Percentiles rank a stretch among this genome's conserved stretches.
Conservation (phyloP, 2,329 filamentous ascomycete species). For the Penicillium vulpinum region DNA sequence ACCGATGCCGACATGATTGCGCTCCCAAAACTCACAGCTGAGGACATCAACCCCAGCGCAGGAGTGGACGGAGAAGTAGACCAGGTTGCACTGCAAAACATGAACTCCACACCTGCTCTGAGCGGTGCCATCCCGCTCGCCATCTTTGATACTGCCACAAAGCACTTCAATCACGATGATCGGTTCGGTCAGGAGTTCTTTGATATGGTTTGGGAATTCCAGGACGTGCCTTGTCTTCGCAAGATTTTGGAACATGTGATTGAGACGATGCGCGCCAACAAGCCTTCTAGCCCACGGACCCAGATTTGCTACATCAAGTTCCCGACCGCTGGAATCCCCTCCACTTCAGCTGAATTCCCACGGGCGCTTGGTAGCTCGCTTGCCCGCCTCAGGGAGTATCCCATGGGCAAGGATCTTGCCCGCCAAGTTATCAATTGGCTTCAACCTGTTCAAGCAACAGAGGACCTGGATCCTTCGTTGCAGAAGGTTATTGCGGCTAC, state of each 20-base stretch:
- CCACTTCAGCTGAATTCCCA: constrained; percentile 70
- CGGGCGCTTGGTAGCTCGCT: constrained; percentile 67
- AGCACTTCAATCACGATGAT: constrained; percentile 69
- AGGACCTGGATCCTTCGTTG: constrained; percentile 55
- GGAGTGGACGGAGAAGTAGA: constrained; percentile 56
- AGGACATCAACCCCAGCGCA: constrained; percentile 59
- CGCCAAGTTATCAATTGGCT: constrained; percentile 53
- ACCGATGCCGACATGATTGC: constrained; percentile 58
- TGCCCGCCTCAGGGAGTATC: constrained; percentile 58
- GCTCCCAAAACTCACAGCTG: constrained; percentile 60
- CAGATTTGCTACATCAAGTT: constrained; percentile 71
- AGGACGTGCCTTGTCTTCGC: constrained; percentile 61
- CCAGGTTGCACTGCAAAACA: constrained; percentile 60
- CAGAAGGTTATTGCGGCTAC: constrained; percentile 52
- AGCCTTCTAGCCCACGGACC: constrained; percentile 62
- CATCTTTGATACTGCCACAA: constrained; percentile 83
- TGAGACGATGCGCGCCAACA: constrained; percentile 58
- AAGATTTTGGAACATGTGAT: constrained; percentile 74
- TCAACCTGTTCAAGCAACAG: constrained; percentile 45
- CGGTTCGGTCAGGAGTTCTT: constrained; percentile 75
- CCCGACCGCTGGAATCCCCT: constrained; percentile 65
- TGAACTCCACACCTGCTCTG: constrained; percentile 73
- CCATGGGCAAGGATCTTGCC: constrained; percentile 45
- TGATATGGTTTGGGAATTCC: constrained; percentile 71
- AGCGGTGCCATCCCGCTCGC: constrained; percentile 92